Percentiles rank a stretch among this genome's conserved stretches.
Evolutionary conservation across 176 grass and related monocot genomes (phyloP).

Genomic region (Pontederia paniculata): DNA sequence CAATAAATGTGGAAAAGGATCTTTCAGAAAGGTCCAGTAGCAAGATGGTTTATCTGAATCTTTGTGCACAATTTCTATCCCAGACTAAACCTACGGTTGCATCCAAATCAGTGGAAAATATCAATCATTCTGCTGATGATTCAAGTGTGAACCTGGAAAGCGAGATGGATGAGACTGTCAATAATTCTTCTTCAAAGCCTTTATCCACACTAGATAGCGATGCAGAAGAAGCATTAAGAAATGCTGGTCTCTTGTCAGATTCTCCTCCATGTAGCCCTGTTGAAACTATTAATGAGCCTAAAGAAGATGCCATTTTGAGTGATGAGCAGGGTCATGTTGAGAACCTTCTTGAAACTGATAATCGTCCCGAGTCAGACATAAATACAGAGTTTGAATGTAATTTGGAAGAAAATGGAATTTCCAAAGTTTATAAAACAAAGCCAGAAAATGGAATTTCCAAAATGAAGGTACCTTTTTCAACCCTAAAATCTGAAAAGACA

Average conservation of each 20-base stretch:
- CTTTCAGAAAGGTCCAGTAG: constrained; percentile 65
- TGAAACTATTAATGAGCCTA: constrained; percentile 8
- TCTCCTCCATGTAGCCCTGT: constrained; percentile 75
- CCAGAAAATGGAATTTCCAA: not conserved
- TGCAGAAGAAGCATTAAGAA: constrained; percentile 56
- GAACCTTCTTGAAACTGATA: not conserved
- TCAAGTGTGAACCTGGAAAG: constrained; percentile 22
- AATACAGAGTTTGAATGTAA: not conserved
- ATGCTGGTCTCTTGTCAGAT: constrained; percentile 68
- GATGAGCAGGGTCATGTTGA: not conserved
- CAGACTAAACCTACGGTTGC: constrained; percentile 32
- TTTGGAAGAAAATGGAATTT: constrained; percentile 12
- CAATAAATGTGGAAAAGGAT: constrained; percentile 80
- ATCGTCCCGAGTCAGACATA: not conserved
- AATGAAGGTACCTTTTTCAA: constrained; percentile 1
- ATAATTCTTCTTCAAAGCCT: constrained; percentile 19
- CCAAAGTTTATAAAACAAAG: not conserved
- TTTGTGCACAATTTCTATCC: constrained; percentile 56
- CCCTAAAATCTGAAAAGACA: constrained; percentile 17
- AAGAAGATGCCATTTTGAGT: constrained; percentile 18
- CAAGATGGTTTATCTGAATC: constrained; percentile 84
- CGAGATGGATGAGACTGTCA: not conserved
- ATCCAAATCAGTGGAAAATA: constrained; percentile 23
- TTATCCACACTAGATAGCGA: constrained; percentile 24
- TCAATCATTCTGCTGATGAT: constrained; percentile 17